Conservation (phyloP, 768 basidiomycete species). For the Lentinula guzmanii region DNA sequence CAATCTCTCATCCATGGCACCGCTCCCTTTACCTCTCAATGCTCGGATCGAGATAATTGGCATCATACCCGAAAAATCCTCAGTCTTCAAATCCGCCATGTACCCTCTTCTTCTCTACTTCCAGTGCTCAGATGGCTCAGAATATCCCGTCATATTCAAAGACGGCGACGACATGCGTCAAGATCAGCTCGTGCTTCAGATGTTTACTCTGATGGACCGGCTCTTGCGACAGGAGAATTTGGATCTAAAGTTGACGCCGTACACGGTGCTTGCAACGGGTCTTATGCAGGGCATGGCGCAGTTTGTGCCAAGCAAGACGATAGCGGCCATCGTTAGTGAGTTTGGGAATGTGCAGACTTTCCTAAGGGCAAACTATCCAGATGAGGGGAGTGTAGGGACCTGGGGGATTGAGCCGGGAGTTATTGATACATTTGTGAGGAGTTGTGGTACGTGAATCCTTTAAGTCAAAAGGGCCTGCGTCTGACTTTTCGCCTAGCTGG, state of each 20-base stretch:
- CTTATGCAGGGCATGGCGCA: conserved; percentile 92
- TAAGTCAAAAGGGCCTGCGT: conserved; percentile 7
- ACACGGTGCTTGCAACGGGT: conserved; percentile 90
- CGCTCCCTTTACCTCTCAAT: conserved; percentile 86
- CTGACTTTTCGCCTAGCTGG: conserved; percentile 57
- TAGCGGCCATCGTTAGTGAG: conserved; percentile 92
- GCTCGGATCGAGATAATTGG: conserved; percentile 82
- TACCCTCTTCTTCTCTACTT: conserved; percentile 90
- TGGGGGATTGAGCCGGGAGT: conserved; percentile 93
- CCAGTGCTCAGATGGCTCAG: conserved; percentile 74
- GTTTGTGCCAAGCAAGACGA: conserved; percentile 93
- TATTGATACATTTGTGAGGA: conserved; percentile 93
- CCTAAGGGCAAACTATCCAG: conserved; percentile 78
- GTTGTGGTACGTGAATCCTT: conserved; percentile 70
- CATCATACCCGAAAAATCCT: conserved; percentile 86
- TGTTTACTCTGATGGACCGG: conserved; percentile 98
- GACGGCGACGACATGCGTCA: conserved; percentile 98
- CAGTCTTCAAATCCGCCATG: conserved; percentile 96
- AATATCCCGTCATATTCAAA: conserved; percentile 96
- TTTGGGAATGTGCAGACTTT: conserved; percentile 86
- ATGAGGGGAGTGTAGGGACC: conserved; percentile 92
- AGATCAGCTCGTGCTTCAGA: conserved; percentile 95
- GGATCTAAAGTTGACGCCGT: conserved; percentile 87
- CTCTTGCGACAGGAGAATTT: conserved; percentile 91
- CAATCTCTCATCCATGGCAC: conserved; percentile 64